Base-by-base conservation (phyloP, 192 early-diverging fungal species). In the Backusella tuberculispora region DNA sequence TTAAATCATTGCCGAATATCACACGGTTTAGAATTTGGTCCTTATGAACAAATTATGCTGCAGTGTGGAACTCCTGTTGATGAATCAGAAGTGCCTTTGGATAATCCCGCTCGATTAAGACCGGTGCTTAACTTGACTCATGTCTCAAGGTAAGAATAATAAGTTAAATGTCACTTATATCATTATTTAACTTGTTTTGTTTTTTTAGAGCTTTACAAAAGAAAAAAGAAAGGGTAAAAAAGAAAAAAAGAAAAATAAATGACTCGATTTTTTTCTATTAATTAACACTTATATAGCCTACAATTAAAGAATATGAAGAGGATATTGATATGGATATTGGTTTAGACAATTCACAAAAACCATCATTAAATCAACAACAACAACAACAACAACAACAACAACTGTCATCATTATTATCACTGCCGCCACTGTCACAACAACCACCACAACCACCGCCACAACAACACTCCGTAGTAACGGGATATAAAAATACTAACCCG, bases 1-100 rank as follows among this genome's bases (percentile, higher is more conserved):
- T 74, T 95, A 19, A 95, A 93, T 74, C 96, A 97, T 74, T 93
- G 90, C 78, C 88, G 95, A 19, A 73, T 92, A 17, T 84, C 87
- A 10, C 95, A 96, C 79, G 76, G 83, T 37, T 74, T 88, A 10
- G 91, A 94, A 63, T 97, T 95, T 83, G 86, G 90, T 7, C 90
- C 86, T 63, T 86, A 92, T 66, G 90, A 90, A 29, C 92, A 95
- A 40, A 92, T 93, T 1, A 88, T 93, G 43, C 76, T 87, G 26
- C 75, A 84, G 42, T 95, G 95, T 80, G 95, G 95, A 10, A 85
- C 85, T 2, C 85, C 84, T 40, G 89, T 92, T 21, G 86, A 87
- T 66, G 89, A 90, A 45, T 77, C 83, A 6, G 84, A 90, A 26
- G 86, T 86, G 1, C 86, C 89, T 4, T n/a, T 66, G 15, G 82